Percentiles rank a stretch among this genome's conserved stretches.
These are phyloP conservation scores for Fusarium cicatricum DNA, from an alignment of 2,329 filamentous ascomycete species.

Conservation along the genomic window DNA sequence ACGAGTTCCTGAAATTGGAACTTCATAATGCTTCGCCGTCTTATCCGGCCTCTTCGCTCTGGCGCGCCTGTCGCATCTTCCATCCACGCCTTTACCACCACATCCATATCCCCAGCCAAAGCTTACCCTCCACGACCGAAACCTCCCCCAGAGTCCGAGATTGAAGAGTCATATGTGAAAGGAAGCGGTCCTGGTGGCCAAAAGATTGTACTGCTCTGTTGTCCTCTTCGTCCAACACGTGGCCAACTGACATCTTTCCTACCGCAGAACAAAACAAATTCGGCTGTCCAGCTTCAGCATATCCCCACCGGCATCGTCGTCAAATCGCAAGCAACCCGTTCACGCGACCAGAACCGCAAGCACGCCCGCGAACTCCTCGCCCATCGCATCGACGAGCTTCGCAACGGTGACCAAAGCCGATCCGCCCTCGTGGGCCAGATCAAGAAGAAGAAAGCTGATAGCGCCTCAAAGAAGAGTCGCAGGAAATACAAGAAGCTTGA, in stretches of 20 bases:
- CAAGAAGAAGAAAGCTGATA: constrained; percentile 75
- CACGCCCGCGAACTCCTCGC: constrained; percentile 82
- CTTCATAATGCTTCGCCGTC: constrained; percentile 11
- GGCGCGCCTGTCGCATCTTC: constrained; percentile 3
- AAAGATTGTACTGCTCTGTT: constrained; percentile 73
- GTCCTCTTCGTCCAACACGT: too few species aligned
- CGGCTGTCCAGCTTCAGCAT: constrained; percentile 92
- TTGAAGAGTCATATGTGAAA: constrained; percentile 87
- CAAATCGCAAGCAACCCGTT: constrained; percentile 92
- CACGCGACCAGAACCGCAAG: constrained; percentile 85
- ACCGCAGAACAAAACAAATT: constrained; percentile 89
- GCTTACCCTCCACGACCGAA: constrained; percentile 77
- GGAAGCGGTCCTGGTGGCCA: constrained; percentile 93
- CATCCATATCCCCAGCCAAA: constrained; percentile 52
- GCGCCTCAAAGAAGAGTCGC: constrained; percentile 80
- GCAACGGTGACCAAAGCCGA: constrained; percentile 75
- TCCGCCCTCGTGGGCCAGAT: constrained; percentile 69
- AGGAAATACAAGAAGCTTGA: constrained; percentile 77
- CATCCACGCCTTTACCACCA: constrained; percentile 44
- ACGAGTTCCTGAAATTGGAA: not conserved
- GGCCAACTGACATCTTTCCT: constrained; percentile 8
- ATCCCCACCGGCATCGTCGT: constrained; percentile 89
- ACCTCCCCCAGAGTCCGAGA: constrained; percentile 77
- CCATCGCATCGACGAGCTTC: constrained; percentile 74
- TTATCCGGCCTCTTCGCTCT: constrained; percentile 17